Conservation (phyloP, 768 basidiomycete genomes). For the Sarcodon aspratus region DNA sequence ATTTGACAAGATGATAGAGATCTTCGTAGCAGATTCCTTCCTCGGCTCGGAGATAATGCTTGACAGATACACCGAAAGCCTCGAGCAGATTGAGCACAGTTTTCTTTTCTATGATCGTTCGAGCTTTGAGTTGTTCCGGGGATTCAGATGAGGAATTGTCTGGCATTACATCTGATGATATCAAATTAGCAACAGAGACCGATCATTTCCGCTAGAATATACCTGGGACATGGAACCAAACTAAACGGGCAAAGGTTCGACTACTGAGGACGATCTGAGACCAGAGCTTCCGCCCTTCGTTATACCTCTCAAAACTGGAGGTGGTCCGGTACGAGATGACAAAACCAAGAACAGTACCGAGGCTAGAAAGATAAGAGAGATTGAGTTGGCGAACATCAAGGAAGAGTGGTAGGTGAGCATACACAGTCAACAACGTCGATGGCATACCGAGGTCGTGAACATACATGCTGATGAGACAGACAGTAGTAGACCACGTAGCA, state of each 20-base stretch:
- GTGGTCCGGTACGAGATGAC: too few species aligned
- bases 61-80: conserved; percentile 53
- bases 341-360: too few species aligned
- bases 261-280: too few species aligned
- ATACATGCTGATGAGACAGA: conserved; percentile 39
- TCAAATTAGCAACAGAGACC: too few species aligned
- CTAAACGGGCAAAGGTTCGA: too few species aligned
- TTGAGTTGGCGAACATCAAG: too few species aligned
- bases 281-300: too few species aligned
- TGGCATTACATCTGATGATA: conserved; percentile 16
- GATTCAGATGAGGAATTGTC: conserved; percentile 7
- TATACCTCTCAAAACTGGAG: too few species aligned
- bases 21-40: conserved; percentile 31
- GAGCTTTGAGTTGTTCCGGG: conserved; percentile 27
- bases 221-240: conserved; percentile 65
- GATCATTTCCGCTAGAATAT: conserved; percentile 6
- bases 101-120: conserved; percentile 54
- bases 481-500: conserved; percentile 46
- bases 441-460: conserved; percentile 32
- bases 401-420: too few species aligned
- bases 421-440: conserved; percentile 60
- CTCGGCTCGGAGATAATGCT: conserved; percentile 61
- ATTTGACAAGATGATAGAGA: conserved; percentile 60
- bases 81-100: conserved; percentile 56
- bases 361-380: too few species aligned